A percentile compares a stretch with the other conserved stretches of the same genome.
phyloP scores from a whole-genome alignment of 1,139 yeast genomes.

The Kodamaea ohmeri region DNA sequence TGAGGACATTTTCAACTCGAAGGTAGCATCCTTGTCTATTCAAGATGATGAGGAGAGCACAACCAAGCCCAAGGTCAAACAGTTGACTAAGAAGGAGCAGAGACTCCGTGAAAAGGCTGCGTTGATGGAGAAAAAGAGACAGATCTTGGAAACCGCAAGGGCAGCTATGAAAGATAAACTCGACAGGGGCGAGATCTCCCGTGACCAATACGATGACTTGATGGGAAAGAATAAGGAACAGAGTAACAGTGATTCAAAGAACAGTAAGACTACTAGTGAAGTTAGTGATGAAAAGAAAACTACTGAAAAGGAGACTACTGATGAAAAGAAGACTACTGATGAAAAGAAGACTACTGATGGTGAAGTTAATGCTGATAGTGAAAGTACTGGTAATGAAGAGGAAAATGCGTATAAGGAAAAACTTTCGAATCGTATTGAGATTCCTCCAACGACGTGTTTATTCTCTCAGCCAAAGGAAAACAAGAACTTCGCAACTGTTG shows the following conservation, averaged over 20 bases:
- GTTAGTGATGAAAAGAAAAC: too few relatives aligned
- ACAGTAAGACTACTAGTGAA: too few relatives aligned
- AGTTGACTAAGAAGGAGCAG: conserved; percentile 57
- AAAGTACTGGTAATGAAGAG: conserved; percentile 18
- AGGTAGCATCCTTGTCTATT: conserved; percentile 37
- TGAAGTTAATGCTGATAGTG: conserved; percentile 11
- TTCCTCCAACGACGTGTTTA: conserved; percentile 72
- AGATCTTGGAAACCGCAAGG: conserved; percentile 59
- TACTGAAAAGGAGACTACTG: conserved; percentile 1
- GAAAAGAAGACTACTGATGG: neutral
- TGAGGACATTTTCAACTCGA: conserved; percentile 45
- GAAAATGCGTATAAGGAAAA: conserved; percentile 43
- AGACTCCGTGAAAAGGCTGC: conserved; percentile 66
- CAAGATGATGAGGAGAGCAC: conserved; percentile 17
- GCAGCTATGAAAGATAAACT: conserved; percentile 47
- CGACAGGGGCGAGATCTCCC: conserved; percentile 22
- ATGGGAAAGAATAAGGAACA: conserved; percentile 13
- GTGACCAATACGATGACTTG: conserved; percentile 14
- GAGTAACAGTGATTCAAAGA: too few relatives aligned
- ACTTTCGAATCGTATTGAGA: conserved; percentile 58
- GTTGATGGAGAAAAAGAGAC: conserved; percentile 57
- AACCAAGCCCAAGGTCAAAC: conserved; percentile 28
- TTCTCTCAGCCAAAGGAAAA: conserved; percentile 61
- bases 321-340: conserved; percentile 1
- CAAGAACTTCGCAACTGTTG: conserved; percentile 34